phyloP scores from a whole-genome alignment of 2,329 filamentous ascomycete species.

The Conoideocrella luteorostrata region DNA sequence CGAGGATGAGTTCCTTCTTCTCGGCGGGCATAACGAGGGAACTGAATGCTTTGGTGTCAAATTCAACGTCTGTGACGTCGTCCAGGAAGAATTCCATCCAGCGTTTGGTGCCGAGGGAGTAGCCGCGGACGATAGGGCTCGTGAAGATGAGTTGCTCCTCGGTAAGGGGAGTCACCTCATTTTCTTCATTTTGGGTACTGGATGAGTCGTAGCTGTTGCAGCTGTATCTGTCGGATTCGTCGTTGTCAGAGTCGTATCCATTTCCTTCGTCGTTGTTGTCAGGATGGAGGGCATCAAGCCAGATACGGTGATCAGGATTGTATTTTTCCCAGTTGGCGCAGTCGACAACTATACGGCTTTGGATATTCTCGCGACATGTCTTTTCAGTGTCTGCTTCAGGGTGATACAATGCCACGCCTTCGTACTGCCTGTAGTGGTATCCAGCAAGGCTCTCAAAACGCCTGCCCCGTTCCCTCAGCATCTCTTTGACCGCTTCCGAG shows the following conservation, averaged over 20 bases:
- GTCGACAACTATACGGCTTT: conserved; percentile 25
- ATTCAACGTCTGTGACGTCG: conserved; percentile 36
- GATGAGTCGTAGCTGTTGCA: conserved; percentile 3
- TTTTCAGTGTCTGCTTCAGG: conserved; percentile 12
- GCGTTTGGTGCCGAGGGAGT: conserved; percentile 39
- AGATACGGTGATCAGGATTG: conserved; percentile 19
- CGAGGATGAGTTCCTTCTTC: conserved; percentile 45
- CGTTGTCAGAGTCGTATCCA: not conserved
- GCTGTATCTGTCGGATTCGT: not conserved
- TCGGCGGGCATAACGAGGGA: conserved; percentile 42
- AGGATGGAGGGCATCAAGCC: conserved; percentile 13
- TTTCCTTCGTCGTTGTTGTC: not conserved
- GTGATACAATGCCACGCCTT: conserved; percentile 28
- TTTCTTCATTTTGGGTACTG: conserved; percentile 6
- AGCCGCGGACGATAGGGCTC: conserved; percentile 38
- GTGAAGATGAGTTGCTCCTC: conserved; percentile 36
- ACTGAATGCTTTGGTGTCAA: conserved; percentile 42
- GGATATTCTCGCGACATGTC: conserved; percentile 20
- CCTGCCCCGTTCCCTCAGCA: conserved; percentile 34
- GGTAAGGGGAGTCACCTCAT: conserved; percentile 22
- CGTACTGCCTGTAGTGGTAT: conserved; percentile 42
- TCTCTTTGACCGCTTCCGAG: conserved; percentile 24
- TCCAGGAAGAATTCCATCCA: conserved; percentile 46
- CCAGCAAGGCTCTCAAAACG: conserved; percentile 39
- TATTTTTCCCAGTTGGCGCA: conserved; percentile 24